Evolutionary conservation across 257 asterid species (phyloP), one percentile per base, ranked within the genome.

Genomic region (Ilex aquifolium): DNA sequence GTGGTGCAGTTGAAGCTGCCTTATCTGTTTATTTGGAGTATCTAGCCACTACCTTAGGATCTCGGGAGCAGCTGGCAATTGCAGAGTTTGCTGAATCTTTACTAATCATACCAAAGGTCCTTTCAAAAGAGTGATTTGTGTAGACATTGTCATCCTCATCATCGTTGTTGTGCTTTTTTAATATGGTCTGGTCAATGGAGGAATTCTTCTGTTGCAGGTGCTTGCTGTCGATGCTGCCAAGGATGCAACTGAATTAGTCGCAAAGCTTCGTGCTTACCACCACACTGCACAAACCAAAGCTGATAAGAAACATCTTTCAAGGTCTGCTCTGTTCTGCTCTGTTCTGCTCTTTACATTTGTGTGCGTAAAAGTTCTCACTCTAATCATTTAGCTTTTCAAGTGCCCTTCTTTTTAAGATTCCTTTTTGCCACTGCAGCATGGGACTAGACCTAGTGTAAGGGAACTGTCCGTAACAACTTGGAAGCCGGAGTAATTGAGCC

Each of bases 221-320:
- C 97, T 92, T 56, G 94, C 99, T 74, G 95, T 89, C 58, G 89
- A 92, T 81, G 99, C 99, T 76, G 99, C 99, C 57, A 92, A 92
- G 75, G 99, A 92, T 82, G 83, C 99, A 57, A 92, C 97, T 3
- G 99, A 92, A 56, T 84, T 92, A 77, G 97, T 92, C 56, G 92
- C 99, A 36, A 82, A 85, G 66, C 73, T 92, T 68, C 88, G 97
- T 70, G 91, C 96, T 31, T 84, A 83, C 79, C 99, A 92, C 79
- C 93, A 87, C 69, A 79, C 90, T 53, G 94, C 99, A 48, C 99
- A 92, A 81, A 89, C 99, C 16, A 84, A 87, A 78, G 90, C 99
- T 48, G 99, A 89, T 66, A 92, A 87, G 72, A 89, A 83, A 68
- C 96, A 92, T 71, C 75, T 90, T 12, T 89, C 99, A 52, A 92